Evolutionary conservation across 2,329 filamentous ascomycete genomes (phyloP), one percentile per base, ranked within the genome.

Genomic region (Macrophomina tecta): DNA sequence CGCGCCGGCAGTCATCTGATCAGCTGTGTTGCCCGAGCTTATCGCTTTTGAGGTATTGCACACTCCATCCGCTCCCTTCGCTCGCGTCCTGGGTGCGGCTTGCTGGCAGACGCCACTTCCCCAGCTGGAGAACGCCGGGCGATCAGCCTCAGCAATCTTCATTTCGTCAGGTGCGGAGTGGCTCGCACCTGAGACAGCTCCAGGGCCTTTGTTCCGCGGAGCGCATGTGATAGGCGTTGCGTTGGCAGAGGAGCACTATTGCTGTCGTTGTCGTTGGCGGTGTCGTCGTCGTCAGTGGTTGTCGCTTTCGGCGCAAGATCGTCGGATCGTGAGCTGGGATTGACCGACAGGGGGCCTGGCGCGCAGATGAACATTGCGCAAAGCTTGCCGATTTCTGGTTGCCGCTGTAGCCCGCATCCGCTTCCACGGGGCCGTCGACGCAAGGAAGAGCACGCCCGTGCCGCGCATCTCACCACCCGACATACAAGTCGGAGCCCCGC

Each of bases 341-440:
- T 45, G 45, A 23, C 30, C 58, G 58, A 38, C 58, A 62, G 58
- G 58, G 58, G 45, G 46, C 58, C 58, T 62, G 58, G 42, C 30
- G 32, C 40, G 56, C 56, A 61, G 40, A 61, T 62, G 58, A 18
- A 62, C 58, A 62, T 62, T 62, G 58, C 58, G 58, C 58, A 62
- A 62, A 18, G 58, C 58, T 62, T 62, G 58, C 58, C 58, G 58
- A 49, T 49, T 62, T 62, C 46, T 49, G 45, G 58, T 23, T 49
- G 58, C 58, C 58, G 58, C 58, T 62, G 58, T 49, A 48, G 58
- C 58, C 56, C 58, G 46, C 42, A 30, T 28, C 56, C 56, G 42
- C 56, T 38, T 48, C 42, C 56, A 61, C 56, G 56, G 56, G 40
- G 56, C 56, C 23, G 40, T 42, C 40, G 56, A 40, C 32, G 56